A percentile compares a stretch with the other conserved stretches of the same genome.
Evolutionary conservation across 1,284 basidiomycete species (phyloP).

Genomic region (Tilletia indica): DNA sequence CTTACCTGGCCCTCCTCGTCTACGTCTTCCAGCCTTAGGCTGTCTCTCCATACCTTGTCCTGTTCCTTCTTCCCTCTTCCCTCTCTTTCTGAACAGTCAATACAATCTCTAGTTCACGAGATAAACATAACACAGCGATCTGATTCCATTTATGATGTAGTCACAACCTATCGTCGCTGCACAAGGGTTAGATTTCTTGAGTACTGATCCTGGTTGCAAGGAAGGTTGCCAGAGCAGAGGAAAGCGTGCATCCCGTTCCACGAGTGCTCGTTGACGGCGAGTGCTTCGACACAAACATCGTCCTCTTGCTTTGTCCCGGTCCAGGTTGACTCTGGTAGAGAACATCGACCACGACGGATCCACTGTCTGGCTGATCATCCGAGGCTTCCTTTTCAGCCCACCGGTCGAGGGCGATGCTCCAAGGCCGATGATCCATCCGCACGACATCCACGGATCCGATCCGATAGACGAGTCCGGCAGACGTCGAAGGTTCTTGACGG

Average conservation of each 20-base stretch:
- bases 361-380: neutral
- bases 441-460: neutral
- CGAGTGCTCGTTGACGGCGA: slow-evolving; percentile 62
- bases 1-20: too few relatives aligned
- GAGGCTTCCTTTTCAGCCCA: neutral
- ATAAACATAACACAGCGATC: too few relatives aligned
- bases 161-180: too few relatives aligned
- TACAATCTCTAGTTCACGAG: too few relatives aligned
- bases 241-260: slow-evolving; percentile 90
- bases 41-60: too few relatives aligned
- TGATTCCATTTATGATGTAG: too few relatives aligned
- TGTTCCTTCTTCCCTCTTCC: too few relatives aligned
- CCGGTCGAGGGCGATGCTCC: neutral
- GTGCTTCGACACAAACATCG: slow-evolving; percentile 42
- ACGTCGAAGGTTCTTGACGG: neutral
- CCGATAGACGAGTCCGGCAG: neutral
- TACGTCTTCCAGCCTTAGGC: too few relatives aligned
- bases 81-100: too few relatives aligned
- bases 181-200: too few relatives aligned
- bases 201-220: slow-evolving; percentile 62
- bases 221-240: slow-evolving; percentile 73
- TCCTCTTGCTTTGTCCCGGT: neutral
- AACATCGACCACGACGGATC: slow-evolving; percentile 62
- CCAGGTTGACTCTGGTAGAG: slow-evolving; percentile 58
- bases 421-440: slow-evolving; percentile 14